phyloP scores from a whole-genome alignment of 1,284 basidiomycete genomes.

The Anthracocystis panici-leucophaei region DNA sequence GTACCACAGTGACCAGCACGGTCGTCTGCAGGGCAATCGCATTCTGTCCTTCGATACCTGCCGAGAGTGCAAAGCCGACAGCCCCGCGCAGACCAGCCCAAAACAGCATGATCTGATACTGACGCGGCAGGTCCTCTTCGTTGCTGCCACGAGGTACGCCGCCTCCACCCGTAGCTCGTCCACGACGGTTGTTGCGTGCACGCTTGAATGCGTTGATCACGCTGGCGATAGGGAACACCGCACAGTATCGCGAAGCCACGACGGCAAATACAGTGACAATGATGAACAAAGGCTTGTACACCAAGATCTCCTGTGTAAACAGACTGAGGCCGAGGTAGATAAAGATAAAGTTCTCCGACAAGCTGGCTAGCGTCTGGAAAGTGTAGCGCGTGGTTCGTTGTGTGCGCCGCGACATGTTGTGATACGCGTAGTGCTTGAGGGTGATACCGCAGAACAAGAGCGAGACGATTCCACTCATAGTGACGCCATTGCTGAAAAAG shows the following conservation, averaged over 20 bases:
- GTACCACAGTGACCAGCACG: conserved; percentile 92
- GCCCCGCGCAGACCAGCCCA: conserved; percentile 98
- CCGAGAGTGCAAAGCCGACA: conserved; percentile 94
- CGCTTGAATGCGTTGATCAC: conserved; percentile 90
- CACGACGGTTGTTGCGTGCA: conserved; percentile 78
- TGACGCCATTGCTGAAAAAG: conserved; percentile 93
- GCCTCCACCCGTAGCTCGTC: conserved; percentile 40
- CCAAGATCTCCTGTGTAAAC: conserved; percentile 87
- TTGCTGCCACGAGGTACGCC: conserved; percentile 35
- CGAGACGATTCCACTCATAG: conserved; percentile 97
- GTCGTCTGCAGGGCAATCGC: conserved; percentile 91
- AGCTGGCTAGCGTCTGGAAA: conserved; percentile 70
- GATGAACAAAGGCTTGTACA: conserved; percentile 97
- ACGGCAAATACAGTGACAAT: conserved; percentile 77
- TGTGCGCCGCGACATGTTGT: conserved; percentile 96
- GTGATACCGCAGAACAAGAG: conserved; percentile 99
- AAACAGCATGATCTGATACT: conserved; percentile 78
- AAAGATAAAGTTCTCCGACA: conserved; percentile 99
- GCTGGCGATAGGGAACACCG: conserved; percentile 96
- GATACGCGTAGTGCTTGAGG: conserved; percentile 98
- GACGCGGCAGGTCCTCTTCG: conserved; percentile 61
- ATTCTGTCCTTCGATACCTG: conserved; percentile 91
- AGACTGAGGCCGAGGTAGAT: conserved; percentile 96
- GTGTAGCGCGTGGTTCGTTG: conserved; percentile 94
- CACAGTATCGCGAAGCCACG: conserved; percentile 91